Base-by-base conservation (phyloP, 1,139 yeast species). In the Zygosaccharomyces pseudobailii region DNA sequence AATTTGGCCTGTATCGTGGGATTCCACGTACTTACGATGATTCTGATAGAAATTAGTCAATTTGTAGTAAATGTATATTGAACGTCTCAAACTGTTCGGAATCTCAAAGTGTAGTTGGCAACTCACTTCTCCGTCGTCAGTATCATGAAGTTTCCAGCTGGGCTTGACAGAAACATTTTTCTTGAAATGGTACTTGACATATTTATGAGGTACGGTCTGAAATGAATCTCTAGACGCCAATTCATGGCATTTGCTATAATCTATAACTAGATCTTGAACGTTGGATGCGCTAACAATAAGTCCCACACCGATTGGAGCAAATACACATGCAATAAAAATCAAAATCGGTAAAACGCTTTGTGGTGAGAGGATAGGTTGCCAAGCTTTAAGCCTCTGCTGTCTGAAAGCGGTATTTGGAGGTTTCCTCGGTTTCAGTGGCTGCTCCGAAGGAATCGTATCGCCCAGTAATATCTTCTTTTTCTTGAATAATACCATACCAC, bases 301-400 rank as follows among this genome's bases (percentile, higher is more conserved):
- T 8, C 84, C 90, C 21, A 84, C 76, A 1, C 94, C 94, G 47
- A 85, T 73, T 0, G 92, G 92, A 0, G 85, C 82, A 66, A 84
- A 84, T 13, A 85, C 74, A n/a, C 82, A 68, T 0, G 86, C 84
- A 28, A 82, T 63, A 24, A 84, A 53, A 20, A 84, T 69, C 34
- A 85, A 68, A 27, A 84, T 67, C 3, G 92, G 92, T 22, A 85
- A 72, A 45, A 84, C 89, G n/a, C 85, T 76, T 55, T 78, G 81
- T 3, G 92, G 90, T 0, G 89, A 82, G 48, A 85, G 72, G 40
- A 84, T 82, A 0, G 92, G 92, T 66, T 85, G 92, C 92, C 92
- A 85, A 49, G 92, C 84, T 61, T 84, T 83, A 56, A 82, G 68
- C 63, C 88, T 69, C 58, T 82, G 88, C 61, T 85, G 94, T 59